A percentile compares a stretch with the other conserved stretches of the same genome.
Evolutionary conservation across 192 early-diverging fungal genomes (phyloP).

Genomic region (Geosiphon pyriformis): DNA sequence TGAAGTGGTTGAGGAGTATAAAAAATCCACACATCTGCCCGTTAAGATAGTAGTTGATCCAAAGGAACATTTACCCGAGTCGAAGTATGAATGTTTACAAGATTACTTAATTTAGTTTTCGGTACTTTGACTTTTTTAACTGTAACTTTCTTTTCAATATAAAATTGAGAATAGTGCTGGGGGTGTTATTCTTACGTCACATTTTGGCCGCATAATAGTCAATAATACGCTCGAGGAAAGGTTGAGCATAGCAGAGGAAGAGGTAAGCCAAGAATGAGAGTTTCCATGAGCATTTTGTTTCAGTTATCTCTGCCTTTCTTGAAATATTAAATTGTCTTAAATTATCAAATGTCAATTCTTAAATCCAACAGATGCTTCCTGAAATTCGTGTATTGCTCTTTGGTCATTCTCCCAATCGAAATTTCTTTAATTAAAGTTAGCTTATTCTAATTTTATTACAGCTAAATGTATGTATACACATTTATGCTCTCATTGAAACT

Average conservation of each 20-base stretch:
- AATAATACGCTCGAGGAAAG: constrained; percentile 92
- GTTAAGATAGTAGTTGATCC: constrained; percentile 53
- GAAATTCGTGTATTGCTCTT: constrained; percentile 86
- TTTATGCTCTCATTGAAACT: too few species aligned
- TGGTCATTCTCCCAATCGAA: constrained; percentile 85
- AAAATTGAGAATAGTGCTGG: constrained; percentile 61
- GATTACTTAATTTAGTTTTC: too few species aligned
- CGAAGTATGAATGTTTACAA: too few species aligned
- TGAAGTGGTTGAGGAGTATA: constrained; percentile 47
- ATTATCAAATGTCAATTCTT: too few species aligned
- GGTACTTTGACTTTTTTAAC: background rate
- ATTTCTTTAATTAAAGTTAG: constrained; percentile 76
- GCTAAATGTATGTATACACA: background rate
- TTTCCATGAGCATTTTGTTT: too few species aligned
- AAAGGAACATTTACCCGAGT: constrained; percentile 61
- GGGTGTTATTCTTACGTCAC: constrained; percentile 76
- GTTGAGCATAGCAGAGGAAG: constrained; percentile 74
- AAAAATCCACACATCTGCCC: constrained; percentile 42
- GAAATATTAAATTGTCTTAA: too few species aligned
- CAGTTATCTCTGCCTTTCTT: too few species aligned
- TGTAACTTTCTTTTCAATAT: constrained; percentile 3
- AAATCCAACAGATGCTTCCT: constrained; percentile 98
- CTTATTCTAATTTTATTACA: background rate
- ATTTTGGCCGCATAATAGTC: constrained; percentile 74
- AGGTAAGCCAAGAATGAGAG: too few species aligned